Percentiles rank a stretch among this genome's conserved stretches.
Conservation (phyloP, 2,329 filamentous ascomycete species). For the Apiospora kogelbergensis region DNA sequence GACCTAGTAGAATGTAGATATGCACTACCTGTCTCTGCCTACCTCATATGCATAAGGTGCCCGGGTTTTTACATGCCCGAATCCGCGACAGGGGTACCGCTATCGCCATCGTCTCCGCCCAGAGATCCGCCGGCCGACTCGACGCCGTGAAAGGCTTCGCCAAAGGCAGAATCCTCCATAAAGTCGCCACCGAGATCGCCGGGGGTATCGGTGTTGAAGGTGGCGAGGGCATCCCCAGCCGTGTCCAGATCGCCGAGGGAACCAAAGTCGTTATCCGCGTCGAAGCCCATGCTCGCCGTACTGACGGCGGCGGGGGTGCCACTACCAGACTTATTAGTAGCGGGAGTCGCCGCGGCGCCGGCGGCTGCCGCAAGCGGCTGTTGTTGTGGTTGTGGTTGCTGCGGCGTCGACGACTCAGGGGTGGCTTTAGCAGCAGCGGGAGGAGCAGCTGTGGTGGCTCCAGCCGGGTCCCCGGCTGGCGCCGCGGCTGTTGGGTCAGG, state of each 20-base stretch:
- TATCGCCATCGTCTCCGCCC: slow-evolving; percentile 20
- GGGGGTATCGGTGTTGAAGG: slow-evolving; percentile 56
- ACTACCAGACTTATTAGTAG: slow-evolving; percentile 34
- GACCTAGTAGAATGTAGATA: background rate
- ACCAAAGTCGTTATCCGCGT: slow-evolving; percentile 60
- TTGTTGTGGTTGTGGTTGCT: slow-evolving; percentile 31
- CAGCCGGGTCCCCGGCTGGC: slow-evolving; percentile 8
- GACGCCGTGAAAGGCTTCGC: slow-evolving; percentile 75
- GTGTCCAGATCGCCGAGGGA: slow-evolving; percentile 67
- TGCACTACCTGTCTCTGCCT: background rate
- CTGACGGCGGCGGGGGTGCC: slow-evolving; percentile 40
- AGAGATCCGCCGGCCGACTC: slow-evolving; percentile 26
- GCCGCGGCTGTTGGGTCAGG: slow-evolving; percentile 31
- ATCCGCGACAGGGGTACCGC: slow-evolving; percentile 27
- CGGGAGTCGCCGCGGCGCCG: background rate
- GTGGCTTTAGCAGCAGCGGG: slow-evolving; percentile 17
- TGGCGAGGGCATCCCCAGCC: slow-evolving; percentile 69
- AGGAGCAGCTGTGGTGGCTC: background rate
- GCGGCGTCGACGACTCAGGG: slow-evolving; percentile 19
- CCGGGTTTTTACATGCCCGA: slow-evolving; percentile 20
- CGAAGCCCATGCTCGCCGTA: slow-evolving; percentile 36
- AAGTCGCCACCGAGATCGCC: slow-evolving; percentile 54
- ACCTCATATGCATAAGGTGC: background rate
- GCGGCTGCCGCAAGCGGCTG: background rate
- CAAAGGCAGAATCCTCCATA: slow-evolving; percentile 77